A percentile compares a stretch with the other conserved stretches of the same genome.
Conservation (phyloP, 1,284 basidiomycete genomes). For the Spongispora temasekensis region DNA sequence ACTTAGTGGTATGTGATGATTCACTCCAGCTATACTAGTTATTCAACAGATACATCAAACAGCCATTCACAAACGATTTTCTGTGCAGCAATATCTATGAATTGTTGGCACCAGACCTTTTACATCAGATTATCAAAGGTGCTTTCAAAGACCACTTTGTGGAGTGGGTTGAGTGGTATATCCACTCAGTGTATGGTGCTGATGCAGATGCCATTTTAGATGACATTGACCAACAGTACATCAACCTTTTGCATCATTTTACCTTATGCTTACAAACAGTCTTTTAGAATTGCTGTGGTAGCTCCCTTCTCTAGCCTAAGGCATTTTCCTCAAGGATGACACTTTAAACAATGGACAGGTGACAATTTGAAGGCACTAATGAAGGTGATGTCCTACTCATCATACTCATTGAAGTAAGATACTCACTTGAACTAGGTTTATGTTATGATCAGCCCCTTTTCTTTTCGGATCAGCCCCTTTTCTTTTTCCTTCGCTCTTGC, state of each 20-base stretch:
- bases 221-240: conserved; percentile 6
- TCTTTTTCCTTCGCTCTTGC: no score
- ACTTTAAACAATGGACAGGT: conserved; percentile 8
- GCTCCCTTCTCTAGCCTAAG: conserved; percentile 9
- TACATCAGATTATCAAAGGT: conserved; percentile 6
- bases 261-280: background rate
- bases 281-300: conserved; percentile 10
- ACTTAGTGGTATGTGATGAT: background rate
- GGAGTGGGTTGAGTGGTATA: conserved; percentile 1
- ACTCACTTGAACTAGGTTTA: no score
- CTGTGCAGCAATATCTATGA: background rate
- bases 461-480: no score
- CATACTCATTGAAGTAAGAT: no score
- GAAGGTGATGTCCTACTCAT: no score
- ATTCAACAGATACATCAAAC: background rate
- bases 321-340: conserved; percentile 19
- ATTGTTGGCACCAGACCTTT: conserved; percentile 1
- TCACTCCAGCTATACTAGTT: background rate
- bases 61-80: conserved; percentile 12
- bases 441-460: no score
- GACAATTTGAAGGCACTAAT: background rate
- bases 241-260: background rate
- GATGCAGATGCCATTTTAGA: background rate
- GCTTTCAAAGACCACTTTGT: conserved; percentile 9
- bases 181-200: background rate